A percentile compares a stretch with the other conserved stretches of the same genome.
phyloP scores from a whole-genome alignment of 768 basidiomycete genomes.

The Mycena rosella region DNA sequence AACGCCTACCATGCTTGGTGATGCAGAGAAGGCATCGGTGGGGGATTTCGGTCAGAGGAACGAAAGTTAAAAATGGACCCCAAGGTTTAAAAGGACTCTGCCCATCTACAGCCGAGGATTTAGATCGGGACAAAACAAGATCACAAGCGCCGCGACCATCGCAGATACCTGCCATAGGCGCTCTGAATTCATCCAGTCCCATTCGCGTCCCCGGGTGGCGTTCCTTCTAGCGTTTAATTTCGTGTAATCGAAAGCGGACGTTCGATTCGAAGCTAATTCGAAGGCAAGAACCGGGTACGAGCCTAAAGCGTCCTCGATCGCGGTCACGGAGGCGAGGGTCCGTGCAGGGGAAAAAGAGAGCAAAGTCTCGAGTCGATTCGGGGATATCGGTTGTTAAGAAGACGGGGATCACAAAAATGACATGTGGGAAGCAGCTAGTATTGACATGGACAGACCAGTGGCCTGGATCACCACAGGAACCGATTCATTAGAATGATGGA shows the following conservation, averaged over 20 bases:
- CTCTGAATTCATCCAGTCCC: not conserved
- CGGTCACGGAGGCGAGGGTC: not conserved
- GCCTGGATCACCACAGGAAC: too few species aligned
- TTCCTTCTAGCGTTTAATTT: constrained; percentile 10
- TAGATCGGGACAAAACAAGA: not conserved
- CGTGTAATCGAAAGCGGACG: not conserved
- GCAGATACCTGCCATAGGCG: constrained; percentile 7
- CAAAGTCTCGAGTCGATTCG: not conserved
- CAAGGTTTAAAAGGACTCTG: not conserved
- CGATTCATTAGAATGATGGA: too few species aligned
- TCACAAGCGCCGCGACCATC: constrained; percentile 10
- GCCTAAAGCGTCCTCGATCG: not conserved
- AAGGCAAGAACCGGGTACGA: not conserved
- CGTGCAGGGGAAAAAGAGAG: not conserved
- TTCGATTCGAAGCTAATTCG: not conserved
- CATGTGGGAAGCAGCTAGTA: not conserved
- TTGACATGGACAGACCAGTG: not conserved
- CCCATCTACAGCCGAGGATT: not conserved
- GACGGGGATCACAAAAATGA: not conserved
- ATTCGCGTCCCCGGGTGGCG: constrained; percentile 23
- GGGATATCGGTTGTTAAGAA: not conserved
- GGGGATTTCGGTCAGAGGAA: not conserved
- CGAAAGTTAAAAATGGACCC: constrained; percentile 9
- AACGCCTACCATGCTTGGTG: constrained; percentile 31
- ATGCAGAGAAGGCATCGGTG: constrained; percentile 30